phyloP scores from a whole-genome alignment of 495 filamentous ascomycete species.

The Bombardia bombarda region DNA sequence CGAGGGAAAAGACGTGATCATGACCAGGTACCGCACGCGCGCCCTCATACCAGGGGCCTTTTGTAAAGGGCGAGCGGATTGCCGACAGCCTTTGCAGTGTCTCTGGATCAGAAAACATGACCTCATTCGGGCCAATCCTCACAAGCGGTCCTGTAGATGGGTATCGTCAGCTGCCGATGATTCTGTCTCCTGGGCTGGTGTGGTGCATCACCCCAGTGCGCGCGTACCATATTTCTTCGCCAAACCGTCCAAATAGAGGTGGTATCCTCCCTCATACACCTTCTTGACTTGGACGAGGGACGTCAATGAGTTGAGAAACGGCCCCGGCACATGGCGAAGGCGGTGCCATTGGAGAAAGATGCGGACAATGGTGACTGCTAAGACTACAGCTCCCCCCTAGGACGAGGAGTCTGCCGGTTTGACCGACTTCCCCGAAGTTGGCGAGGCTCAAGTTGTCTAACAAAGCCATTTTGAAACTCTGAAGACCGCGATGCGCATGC shows the following conservation, averaged over 20 bases:
- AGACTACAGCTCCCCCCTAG: too few species aligned
- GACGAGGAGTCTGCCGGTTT: too few species aligned
- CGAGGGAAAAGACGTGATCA: constrained; percentile 21
- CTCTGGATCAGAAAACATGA: constrained; percentile 32
- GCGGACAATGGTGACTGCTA: not conserved
- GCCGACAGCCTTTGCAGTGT: constrained; percentile 22
- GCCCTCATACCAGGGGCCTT: constrained; percentile 23
- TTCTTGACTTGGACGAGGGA: constrained; percentile 7
- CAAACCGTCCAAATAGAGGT: constrained; percentile 6
- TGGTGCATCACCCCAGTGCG: not conserved
- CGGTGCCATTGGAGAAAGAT: constrained; percentile 5
- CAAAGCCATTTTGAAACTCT: too few species aligned
- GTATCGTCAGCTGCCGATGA: not conserved
- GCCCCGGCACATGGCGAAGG: constrained; percentile 18
- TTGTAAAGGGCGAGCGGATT: constrained; percentile 22
- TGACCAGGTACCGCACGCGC: constrained; percentile 13
- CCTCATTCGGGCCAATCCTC: constrained; percentile 34
- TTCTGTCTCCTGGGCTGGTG: too few species aligned
- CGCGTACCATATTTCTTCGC: constrained; percentile 14
- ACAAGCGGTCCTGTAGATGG: constrained; percentile 24
- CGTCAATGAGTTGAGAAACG: constrained; percentile 10
- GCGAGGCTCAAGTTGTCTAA: too few species aligned
- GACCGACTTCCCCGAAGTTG: too few species aligned
- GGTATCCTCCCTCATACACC: constrained; percentile 4
- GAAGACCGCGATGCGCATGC: too few species aligned